These are phyloP conservation scores for Paramecium tetraurelia DNA, from an alignment of 73 alveolate species.

Conservation along the genomic window DNA sequence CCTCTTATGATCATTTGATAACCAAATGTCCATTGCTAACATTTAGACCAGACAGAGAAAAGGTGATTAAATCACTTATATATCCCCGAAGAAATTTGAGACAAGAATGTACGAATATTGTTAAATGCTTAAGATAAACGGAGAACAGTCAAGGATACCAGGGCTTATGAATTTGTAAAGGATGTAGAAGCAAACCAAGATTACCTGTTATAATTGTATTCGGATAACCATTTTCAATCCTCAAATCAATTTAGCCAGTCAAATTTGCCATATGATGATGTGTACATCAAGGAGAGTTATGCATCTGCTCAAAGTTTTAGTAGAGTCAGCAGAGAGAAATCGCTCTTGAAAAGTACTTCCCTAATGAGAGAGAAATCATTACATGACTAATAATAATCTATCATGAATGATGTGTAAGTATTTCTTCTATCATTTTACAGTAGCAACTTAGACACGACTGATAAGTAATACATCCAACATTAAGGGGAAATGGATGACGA, in stretches of 20 bases:
- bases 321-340: conserved; percentile 45
- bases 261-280: conserved; percentile 25
- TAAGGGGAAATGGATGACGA: conserved; percentile 44
- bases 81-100: background rate
- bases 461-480: background rate
- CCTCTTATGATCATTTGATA: background rate
- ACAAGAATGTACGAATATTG: background rate
- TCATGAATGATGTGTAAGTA: background rate
- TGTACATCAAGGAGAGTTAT: background rate
- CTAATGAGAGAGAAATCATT: background rate
- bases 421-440: background rate
- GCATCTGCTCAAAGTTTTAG: conserved; percentile 6
- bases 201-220: background rate
- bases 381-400: background rate
- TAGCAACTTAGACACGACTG: background rate
- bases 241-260: background rate
- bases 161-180: background rate
- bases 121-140: background rate
- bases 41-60: background rate
- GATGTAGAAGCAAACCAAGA: background rate
- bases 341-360: background rate
- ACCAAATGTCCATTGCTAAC: conserved; percentile 26
- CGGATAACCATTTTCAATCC: background rate
- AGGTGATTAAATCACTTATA: background rate
- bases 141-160: background rate